Evolutionary conservation across 495 filamentous ascomycete species (phyloP), one percentile per base, ranked within the genome.

Genomic region (Chlorociboria aeruginascens): DNA sequence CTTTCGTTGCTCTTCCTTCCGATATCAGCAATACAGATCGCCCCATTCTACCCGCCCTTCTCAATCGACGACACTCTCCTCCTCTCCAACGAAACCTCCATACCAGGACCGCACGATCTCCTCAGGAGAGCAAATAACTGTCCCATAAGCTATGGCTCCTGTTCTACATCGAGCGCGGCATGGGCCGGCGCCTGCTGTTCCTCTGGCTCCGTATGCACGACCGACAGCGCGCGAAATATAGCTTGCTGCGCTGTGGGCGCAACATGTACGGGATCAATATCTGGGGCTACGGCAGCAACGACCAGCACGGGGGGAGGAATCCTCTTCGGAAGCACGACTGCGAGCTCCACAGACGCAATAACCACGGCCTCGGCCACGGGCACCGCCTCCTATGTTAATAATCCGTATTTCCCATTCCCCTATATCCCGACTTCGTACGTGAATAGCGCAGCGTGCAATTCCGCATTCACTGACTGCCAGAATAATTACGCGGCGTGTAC

Each of bases 161-260:
- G 79, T 61, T 62, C 65, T 8, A 68, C 66, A 36, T 53, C 74
- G 20, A 39, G 31, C 14, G 38, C 48, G 40, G 71, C 66, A 38
- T 65, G 72, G 34, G 61, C 69, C 7, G 64, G 64, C 31, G 66
- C 76, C 53, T 85, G 81, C 62, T 85, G 81, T 55, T 59, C 53
- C 25, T 49, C 63, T 17, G 69, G 66, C 36, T 67, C 74, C 10
- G 65, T 65, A 32, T 85, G 81, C 58, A 71, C 76, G 14, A 62
- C 64, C 28, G 81, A 85, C 57, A 59, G 58, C 30, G 75, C 72
- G 14, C 65, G 74, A 50, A 71, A 82, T 48, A 71, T 83, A 47
- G 81, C 79, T 30, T 85, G 81, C 62, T 85, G 81, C 61, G 77
- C 78, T 7, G 67, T 62, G 9, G 71, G 74, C 34, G 73, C 74